phyloP scores from a whole-genome alignment of 2,329 filamentous ascomycete genomes.

The Colletotrichum theobromicola region DNA sequence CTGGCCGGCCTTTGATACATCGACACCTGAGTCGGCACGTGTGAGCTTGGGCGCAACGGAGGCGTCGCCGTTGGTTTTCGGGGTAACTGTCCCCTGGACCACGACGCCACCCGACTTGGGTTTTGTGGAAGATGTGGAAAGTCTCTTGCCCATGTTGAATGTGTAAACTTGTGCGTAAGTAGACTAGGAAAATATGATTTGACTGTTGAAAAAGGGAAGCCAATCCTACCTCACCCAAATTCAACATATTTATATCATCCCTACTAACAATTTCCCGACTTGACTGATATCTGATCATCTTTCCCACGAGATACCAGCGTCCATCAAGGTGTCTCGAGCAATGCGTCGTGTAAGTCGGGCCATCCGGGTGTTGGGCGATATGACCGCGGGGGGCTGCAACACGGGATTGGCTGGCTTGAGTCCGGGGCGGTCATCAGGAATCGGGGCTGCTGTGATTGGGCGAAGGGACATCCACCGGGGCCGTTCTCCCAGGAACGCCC shows the following conservation, averaged over 20 bases:
- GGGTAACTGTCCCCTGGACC: neutral
- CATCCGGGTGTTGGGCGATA: slow-evolving; percentile 11
- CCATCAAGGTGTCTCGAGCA: slow-evolving; percentile 11
- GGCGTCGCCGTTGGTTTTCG: neutral
- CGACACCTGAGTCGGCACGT: slow-evolving; percentile 11
- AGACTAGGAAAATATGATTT: neutral
- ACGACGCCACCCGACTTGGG: neutral
- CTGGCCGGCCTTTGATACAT: neutral
- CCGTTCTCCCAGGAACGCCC: neutral
- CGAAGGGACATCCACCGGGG: neutral
- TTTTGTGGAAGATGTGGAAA: slow-evolving; percentile 6
- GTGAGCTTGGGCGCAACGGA: neutral
- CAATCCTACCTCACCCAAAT: neutral
- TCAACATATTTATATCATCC: neutral
- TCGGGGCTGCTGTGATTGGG: slow-evolving; percentile 11
- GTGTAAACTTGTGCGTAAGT: neutral
- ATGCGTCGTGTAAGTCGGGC: neutral
- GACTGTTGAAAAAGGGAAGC: neutral
- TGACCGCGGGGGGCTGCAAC: neutral
- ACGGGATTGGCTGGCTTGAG: slow-evolving; percentile 11
- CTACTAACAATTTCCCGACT: neutral
- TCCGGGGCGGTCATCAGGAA: slow-evolving; percentile 13
- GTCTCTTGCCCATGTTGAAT: slow-evolving; percentile 4
- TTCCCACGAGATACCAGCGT: neutral
- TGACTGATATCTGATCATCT: neutral